Base-by-base conservation (phyloP, 2,329 filamentous ascomycete genomes). In the Paraphoma chrysanthemicola region DNA sequence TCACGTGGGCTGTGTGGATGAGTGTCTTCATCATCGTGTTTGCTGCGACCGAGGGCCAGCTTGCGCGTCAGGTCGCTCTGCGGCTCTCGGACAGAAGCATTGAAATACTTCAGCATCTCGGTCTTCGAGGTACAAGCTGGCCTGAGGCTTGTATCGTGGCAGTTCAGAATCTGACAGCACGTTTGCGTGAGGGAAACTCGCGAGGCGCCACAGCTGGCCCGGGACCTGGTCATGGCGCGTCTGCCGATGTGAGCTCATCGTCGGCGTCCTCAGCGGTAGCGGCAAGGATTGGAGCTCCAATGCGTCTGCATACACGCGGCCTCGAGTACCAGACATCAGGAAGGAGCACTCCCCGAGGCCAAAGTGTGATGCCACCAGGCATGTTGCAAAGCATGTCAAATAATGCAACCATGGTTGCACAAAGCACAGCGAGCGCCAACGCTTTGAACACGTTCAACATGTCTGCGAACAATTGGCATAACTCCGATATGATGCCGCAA, bases 1-100 rank as follows among this genome's bases (percentile, higher is more conserved):
- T 70, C 38, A 70, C 67, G 6, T 68, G 67, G 66, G 67, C 66
- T 1, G 48, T 70, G 2, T 68, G 67, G 67, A 68, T 68, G 67
- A 68, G 67, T 39, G 53, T 58, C 4, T 68, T 68, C 41, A 60
- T 70, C 11, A 56, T 70, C 10, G 49, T 70, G 3, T 66, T 57
- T 18, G 65, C 67, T 14, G 64, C 65, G 5, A 56, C 57, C 12
- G 67, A 70, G 50, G 51, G 56, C 6, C 64, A 70, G 16, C 53
- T 70, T 6, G 48, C 66, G 36, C 54, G 54, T 6, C 62, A 63
- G 33, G 58, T 62, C n/a, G 64, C 66, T 6, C 38, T 58, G 5
- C 50, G 59, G 14, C 60, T 69, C 29, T 48, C 58, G 6, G 56
- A 66, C 31, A 44, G 60, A 29, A 68, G 66, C 41, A 51, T 68